Base-by-base conservation (phyloP, 208 protist genomes). In the Acanthamoeba lenticulata region DNA sequence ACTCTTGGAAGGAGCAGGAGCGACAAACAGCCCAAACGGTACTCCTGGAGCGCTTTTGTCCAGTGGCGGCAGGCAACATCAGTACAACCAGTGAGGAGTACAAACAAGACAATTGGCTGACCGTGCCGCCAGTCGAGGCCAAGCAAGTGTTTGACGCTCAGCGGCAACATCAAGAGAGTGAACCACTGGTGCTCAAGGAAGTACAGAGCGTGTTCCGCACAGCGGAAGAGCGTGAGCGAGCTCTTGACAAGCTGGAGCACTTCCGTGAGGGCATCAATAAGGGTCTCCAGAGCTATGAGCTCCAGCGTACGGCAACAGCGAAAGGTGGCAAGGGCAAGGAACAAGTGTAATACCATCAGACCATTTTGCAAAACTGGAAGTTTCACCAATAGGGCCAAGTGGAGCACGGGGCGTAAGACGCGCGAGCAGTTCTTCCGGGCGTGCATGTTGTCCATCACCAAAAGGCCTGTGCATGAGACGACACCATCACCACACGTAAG, bases 161-260 rank as follows among this genome's bases (percentile, higher is more conserved):
- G 7, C 11, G 81, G 38, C 81, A 9, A 13, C 44, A 89, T 6
- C 32, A 89, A 29, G 32, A 89, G 45, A 0, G 11, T 7, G 44
- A 89, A n/a, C n/a, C n/a, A 0, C 38, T 88, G 47, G 52, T 65
- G 81, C 81, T 89, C 44, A 89, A 89, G 81, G 81, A 89, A 44
- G 38, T 36, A 27, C 44, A 34, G 1, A 89, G 81, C 45, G 32
- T 89, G 47, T 89, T 65, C 81, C 29, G 60, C 7, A 62, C 24
- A 1, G 81, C 52, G 3, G n/a, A 89, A 19, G 47, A 89, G 81
- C n/a, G 81, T 17, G 44, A 89, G 44, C 44, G 32, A 5, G 81
- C 81, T 29, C 29, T 89, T 29, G n/a, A 6, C 45, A 89, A 65
- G 81, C 52, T 89, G 44, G 44, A 89, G 44, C 27, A 40, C 1